Conservation (phyloP, 768 basidiomycete species). For the Leccinum pellstonianum region DNA sequence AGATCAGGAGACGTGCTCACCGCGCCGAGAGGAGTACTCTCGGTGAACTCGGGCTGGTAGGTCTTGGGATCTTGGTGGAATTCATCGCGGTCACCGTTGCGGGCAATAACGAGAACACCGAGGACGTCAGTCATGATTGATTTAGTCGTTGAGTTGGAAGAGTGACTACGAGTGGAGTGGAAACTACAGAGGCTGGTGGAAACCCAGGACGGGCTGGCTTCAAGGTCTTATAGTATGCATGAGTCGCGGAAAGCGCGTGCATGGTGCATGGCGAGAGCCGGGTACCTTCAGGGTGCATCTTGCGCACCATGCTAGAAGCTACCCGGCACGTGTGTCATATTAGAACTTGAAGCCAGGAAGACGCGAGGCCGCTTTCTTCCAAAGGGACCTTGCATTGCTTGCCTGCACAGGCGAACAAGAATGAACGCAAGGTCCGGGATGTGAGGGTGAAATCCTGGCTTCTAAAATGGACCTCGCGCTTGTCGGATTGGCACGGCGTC, state of each 20-base stretch:
- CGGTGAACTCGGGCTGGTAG: conserved; percentile 59
- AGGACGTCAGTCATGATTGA: conserved; percentile 51
- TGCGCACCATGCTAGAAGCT: conserved; percentile 20
- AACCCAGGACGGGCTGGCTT: conserved; percentile 5
- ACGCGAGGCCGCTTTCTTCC: conserved; percentile 35
- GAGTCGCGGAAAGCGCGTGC: conserved; percentile 28
- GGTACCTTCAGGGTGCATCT: conserved; percentile 22
- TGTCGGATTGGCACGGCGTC: conserved; percentile 1
- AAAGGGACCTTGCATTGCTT: conserved; percentile 27
- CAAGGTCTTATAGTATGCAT: conserved; percentile 26
- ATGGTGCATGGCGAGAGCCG: conserved; percentile 30
- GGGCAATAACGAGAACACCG: conserved; percentile 74
- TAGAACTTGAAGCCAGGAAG: conserved; percentile 27
- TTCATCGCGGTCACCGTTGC: conserved; percentile 73
- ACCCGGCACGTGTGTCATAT: conserved; percentile 24
- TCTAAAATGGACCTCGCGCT: conserved; percentile 16
- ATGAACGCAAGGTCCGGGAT: conserved; percentile 27
- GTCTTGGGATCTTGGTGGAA: conserved; percentile 71
- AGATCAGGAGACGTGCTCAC: conserved; percentile 35
- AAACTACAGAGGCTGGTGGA: conserved; percentile 20
- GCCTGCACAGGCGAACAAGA: conserved; percentile 29
- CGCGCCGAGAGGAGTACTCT: conserved; percentile 76
- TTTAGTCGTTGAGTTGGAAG: conserved; percentile 12
- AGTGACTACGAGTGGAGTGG: conserved; percentile 17
- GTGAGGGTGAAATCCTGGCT: conserved; percentile 9